Base-by-base conservation (phyloP, 2,329 filamentous ascomycete genomes). In the Nothopassalora personata region DNA sequence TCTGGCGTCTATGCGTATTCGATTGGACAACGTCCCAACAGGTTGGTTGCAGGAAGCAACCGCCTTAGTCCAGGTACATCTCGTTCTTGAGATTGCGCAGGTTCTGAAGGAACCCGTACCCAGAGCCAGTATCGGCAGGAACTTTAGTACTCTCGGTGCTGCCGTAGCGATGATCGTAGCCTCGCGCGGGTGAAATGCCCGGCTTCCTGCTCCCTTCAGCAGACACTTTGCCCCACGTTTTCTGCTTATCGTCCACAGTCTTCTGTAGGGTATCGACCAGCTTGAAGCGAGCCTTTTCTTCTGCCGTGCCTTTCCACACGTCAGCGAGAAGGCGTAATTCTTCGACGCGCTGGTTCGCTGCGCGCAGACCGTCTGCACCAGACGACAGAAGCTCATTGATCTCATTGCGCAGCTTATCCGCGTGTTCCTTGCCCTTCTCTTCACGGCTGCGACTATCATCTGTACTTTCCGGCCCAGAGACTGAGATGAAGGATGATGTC, bases 251-350 rank as follows among this genome's bases (percentile, higher is more conserved):
- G 70, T 97, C 91, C 1, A 96, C 90, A 74, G 90, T 82, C 77
- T 86, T 91, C 34, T 86, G 85, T 67, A 99, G 73, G 54, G 83
- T 82, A 64, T 97, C 93, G 18, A 99, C 86, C 71, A 97, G 91
- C 68, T 85, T 89, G 9, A 77, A 77, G 55, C 94, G 81, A 5
- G 91, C 90, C 75, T 90, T 95, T 73, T 97, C 94, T 76, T 99
- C 94, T 0, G 90, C 88, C 2, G 94, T 97, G n/a, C 91, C 91
- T 72, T 89, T 93, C 92, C 94, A 99, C 23, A 99, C 86, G n/a
- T 77, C 77, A 4, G 86, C 85, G 63, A 97, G 76, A 62, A 86
- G 83, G 69, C 91, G 87, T 57, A 97, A 80, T 70, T 89, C 85
- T 69, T 91, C 87, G 13, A 97, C 86, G 48, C 90, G 80, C 57